Conservation (phyloP, 345 rosid genomes). For the Sonneratia caseolaris region DNA sequence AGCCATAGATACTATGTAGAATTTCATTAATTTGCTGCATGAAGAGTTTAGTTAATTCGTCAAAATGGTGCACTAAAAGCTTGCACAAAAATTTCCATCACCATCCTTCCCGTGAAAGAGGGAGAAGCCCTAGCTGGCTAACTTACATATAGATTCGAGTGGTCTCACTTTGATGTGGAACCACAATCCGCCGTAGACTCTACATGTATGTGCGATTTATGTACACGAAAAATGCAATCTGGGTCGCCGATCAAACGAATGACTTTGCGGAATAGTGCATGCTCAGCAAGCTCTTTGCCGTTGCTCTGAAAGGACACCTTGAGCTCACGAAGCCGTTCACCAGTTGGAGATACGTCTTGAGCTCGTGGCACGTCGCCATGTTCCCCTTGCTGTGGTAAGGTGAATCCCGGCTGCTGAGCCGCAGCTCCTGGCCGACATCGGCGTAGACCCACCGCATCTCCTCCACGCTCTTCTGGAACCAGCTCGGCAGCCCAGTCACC, state of each 20-base stretch:
- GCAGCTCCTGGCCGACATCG: slow-evolving; percentile 48
- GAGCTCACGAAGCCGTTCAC: slow-evolving; percentile 44
- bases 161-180: not conserved
- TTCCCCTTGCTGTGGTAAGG: slow-evolving; percentile 21
- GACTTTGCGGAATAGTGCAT: not conserved
- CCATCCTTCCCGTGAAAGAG: not conserved
- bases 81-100: not conserved
- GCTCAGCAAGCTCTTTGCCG: slow-evolving; percentile 17
- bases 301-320: slow-evolving; percentile 34
- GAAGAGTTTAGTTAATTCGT: not conserved
- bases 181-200: not conserved
- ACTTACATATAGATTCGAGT: not conserved
- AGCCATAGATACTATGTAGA: too few species aligned
- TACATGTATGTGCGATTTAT: not conserved
- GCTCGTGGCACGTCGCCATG: slow-evolving; percentile 50
- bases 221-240: not conserved
- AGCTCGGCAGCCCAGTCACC: slow-evolving; percentile 21
- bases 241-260: not conserved
- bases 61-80: too few species aligned
- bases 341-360: slow-evolving; percentile 39
- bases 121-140: not conserved
- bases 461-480: slow-evolving; percentile 36
- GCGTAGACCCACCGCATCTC: slow-evolving; percentile 36
- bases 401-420: slow-evolving; percentile 37
- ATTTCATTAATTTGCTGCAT: too few species aligned